A percentile compares a stretch with the other conserved stretches of the same genome.
phyloP scores from a whole-genome alignment of 2,329 filamentous ascomycete species.

The Hypoxylon sp. region DNA sequence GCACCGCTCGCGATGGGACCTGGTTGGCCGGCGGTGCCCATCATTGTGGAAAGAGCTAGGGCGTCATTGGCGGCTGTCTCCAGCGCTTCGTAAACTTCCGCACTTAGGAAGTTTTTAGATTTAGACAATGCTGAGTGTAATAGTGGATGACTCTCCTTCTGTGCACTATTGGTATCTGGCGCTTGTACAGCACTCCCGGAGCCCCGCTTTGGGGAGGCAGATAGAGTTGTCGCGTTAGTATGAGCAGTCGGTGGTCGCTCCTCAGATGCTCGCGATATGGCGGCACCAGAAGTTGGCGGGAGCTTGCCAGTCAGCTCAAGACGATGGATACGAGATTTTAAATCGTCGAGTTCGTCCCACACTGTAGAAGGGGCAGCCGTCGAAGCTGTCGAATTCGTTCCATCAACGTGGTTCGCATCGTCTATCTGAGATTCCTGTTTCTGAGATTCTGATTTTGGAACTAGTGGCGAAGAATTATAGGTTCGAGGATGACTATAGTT shows the following conservation, averaged over 20 bases:
- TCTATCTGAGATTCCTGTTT: constrained; percentile 56
- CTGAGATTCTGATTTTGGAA: constrained; percentile 61
- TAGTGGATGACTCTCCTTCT: constrained; percentile 78
- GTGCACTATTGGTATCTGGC: constrained; percentile 61
- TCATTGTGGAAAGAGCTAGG: constrained; percentile 81
- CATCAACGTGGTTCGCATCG: constrained; percentile 68
- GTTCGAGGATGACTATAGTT: constrained; percentile 60
- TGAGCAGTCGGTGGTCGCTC: constrained; percentile 92
- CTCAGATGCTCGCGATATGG: constrained; percentile 79
- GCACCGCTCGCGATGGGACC: constrained; percentile 77
- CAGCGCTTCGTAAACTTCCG: constrained; percentile 82
- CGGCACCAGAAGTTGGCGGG: constrained; percentile 84
- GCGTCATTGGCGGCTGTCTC: constrained; percentile 88
- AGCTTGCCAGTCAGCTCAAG: constrained; percentile 92
- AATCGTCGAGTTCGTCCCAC: constrained; percentile 96
- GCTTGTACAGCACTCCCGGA: constrained; percentile 65
- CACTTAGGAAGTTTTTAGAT: constrained; percentile 76
- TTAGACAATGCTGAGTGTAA: constrained; percentile 86
- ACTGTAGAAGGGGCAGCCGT: constrained; percentile 92
- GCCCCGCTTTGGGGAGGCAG: constrained; percentile 85
- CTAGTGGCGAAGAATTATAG: constrained; percentile 74
- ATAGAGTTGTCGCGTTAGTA: constrained; percentile 87
- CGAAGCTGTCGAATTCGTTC: constrained; percentile 88
- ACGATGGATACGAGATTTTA: constrained; percentile 92
- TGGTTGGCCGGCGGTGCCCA: constrained; percentile 79